Percentiles rank a stretch among this genome's conserved stretches.
Evolutionary conservation across 805 yeast genomes (phyloP).

Genomic region (Millerozyma acaciae): DNA sequence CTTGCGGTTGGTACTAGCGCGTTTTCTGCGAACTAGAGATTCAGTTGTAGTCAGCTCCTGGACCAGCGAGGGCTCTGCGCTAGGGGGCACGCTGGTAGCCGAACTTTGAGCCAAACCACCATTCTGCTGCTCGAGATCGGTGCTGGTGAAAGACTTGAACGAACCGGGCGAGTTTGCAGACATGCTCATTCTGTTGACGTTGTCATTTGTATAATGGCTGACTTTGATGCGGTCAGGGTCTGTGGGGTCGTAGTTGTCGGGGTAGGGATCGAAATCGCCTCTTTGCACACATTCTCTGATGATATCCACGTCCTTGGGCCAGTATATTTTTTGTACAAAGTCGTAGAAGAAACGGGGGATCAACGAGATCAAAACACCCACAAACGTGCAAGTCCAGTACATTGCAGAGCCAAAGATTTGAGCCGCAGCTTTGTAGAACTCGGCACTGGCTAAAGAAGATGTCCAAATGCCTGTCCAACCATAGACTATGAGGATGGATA

Average conservation of each 20-base stretch:
- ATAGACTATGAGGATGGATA: conserved; percentile 59
- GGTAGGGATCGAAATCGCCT: conserved; percentile 68
- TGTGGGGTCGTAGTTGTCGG: conserved; percentile 72
- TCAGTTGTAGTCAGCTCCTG: conserved; percentile 8
- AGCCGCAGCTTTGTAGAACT: conserved; percentile 64
- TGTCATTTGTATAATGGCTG: conserved; percentile 34
- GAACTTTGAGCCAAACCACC: conserved; percentile 4
- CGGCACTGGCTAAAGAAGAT: conserved; percentile 44
- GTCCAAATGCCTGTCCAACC: conserved; percentile 85
- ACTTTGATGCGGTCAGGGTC: conserved; percentile 63
- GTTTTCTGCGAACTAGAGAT: conserved; percentile 4
- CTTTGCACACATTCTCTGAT: conserved; percentile 64
- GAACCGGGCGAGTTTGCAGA: conserved; percentile 4
- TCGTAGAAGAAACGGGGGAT: conserved; percentile 67
- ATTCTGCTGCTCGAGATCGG: conserved; percentile 1
- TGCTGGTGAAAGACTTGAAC: conserved; percentile 3
- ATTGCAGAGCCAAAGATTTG: conserved; percentile 57
- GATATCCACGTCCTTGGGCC: conserved; percentile 69
- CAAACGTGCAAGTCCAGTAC: conserved; percentile 65
- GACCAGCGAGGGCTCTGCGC: conserved; percentile 13
- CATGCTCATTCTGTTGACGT: conserved; percentile 17
- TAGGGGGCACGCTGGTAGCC: not conserved
- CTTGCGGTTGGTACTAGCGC: conserved; percentile 20
- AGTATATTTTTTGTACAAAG: conserved; percentile 46
- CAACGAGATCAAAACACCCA: conserved; percentile 62